Conservation (phyloP, 257 asterid species). For the Ilex asprella region DNA sequence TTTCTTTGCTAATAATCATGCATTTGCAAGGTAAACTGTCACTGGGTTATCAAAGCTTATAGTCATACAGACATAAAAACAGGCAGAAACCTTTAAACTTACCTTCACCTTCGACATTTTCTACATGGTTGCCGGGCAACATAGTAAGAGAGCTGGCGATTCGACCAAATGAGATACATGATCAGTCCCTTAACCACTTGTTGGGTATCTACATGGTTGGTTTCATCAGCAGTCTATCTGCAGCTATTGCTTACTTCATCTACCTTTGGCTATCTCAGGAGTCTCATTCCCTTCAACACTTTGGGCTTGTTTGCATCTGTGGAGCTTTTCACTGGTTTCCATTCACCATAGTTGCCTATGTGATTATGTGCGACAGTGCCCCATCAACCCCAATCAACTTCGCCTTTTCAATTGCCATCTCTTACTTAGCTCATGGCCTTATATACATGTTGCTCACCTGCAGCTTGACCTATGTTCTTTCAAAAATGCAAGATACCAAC, state of each 20-base stretch:
- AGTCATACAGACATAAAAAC: too few relatives aligned
- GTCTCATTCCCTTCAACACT: constrained; percentile 36
- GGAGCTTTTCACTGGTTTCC: constrained; percentile 90
- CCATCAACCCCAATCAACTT: constrained; percentile 33
- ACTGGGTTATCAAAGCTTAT: too few relatives aligned
- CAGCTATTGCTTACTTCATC: constrained; percentile 45
- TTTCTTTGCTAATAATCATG: too few relatives aligned
- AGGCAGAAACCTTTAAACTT: constrained; percentile 1
- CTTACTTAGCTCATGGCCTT: constrained; percentile 60
- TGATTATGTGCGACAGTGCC: constrained; percentile 24
- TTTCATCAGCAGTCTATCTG: constrained; percentile 47
- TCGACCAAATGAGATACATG: constrained; percentile 9
- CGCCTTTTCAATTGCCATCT: constrained; percentile 35
- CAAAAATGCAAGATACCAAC: constrained; percentile 23
- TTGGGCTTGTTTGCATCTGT: constrained; percentile 44
- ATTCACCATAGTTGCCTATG: constrained; percentile 45
- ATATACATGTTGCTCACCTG: constrained; percentile 44
- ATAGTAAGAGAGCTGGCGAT: constrained; percentile 6
- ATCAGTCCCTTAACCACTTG: constrained; percentile 36
- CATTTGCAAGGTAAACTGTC: too few relatives aligned
- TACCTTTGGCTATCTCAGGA: constrained; percentile 26
- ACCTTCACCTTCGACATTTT: background rate
- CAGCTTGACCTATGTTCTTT: constrained; percentile 21
- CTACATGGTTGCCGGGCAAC: constrained; percentile 27
- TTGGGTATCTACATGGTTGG: constrained; percentile 61